A percentile compares a stretch with the other conserved stretches of the same genome.
phyloP scores from a whole-genome alignment of 164 flowering plant genomes.

The Vitis riparia region DNA sequence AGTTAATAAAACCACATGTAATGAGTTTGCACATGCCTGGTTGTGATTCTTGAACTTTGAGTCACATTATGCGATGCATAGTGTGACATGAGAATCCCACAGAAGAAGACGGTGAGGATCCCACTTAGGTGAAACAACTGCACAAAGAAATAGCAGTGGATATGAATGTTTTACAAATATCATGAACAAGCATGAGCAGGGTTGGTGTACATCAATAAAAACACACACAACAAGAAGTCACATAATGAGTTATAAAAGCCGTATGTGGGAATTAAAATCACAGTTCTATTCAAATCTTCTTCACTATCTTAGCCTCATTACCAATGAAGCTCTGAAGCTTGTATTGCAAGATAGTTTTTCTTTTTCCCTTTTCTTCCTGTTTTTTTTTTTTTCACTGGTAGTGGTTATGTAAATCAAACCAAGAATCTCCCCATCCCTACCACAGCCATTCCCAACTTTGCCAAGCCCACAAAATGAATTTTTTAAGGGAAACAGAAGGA shows the following conservation, averaged over 20 bases:
- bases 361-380: no score
- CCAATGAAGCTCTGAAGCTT: not conserved
- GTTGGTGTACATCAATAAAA: not conserved
- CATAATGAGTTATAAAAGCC: not conserved
- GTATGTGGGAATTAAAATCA: not conserved
- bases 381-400: no score
- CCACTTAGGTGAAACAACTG: slow-evolving; percentile 83
- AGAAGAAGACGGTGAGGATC: slow-evolving; percentile 86
- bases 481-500: no score
- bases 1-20: not conserved
- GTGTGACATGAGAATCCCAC: slow-evolving; percentile 91
- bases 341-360: not conserved
- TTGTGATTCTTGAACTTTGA: slow-evolving; percentile 78
- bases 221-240: not conserved
- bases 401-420: no score
- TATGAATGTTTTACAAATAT: not conserved
- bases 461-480: no score
- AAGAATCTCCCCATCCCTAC: no score
- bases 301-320: not conserved
- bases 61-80: slow-evolving; percentile 93
- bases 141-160: slow-evolving; percentile 17
- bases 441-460: no score
- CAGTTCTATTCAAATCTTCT: not conserved
- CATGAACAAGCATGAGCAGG: not conserved
- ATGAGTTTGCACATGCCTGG: slow-evolving; percentile 41